phyloP scores from a whole-genome alignment of 2,329 filamentous ascomycete genomes.

The Penicillium verrucosum region DNA sequence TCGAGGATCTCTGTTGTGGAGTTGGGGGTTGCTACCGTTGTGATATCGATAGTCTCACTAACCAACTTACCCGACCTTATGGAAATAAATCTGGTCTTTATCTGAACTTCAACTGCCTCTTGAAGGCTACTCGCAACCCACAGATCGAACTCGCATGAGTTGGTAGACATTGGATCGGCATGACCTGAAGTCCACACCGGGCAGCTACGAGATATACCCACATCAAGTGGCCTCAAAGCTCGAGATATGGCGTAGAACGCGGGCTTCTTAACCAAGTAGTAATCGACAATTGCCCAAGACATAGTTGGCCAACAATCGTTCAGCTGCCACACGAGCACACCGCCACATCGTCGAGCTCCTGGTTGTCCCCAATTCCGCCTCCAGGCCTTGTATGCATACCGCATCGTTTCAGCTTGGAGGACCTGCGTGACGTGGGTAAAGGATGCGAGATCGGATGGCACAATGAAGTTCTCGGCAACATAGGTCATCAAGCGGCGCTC shows the following conservation, averaged over 20 bases:
- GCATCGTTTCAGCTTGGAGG: neutral
- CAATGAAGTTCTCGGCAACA: neutral
- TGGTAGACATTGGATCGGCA: neutral
- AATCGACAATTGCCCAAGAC: neutral
- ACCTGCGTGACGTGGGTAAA: neutral
- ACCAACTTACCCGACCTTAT: neutral
- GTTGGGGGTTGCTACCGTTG: neutral
- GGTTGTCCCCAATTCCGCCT: neutral
- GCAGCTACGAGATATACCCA: neutral
- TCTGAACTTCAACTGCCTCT: neutral
- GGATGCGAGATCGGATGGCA: neutral
- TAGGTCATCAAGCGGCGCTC: neutral
- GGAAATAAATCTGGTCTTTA: neutral
- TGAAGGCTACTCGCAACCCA: neutral
- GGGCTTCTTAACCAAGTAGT: neutral
- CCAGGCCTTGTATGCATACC: neutral
- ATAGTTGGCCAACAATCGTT: neutral
- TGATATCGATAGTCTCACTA: neutral
- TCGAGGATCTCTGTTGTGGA: neutral
- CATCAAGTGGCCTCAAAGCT: neutral
- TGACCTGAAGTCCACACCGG: neutral
- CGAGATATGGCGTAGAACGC: neutral
- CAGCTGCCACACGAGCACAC: neutral
- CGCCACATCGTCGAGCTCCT: neutral
- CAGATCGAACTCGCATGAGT: neutral